Evolutionary conservation across 495 filamentous ascomycete species (phyloP).

Genomic region (Astrothelium macrocarpum): DNA sequence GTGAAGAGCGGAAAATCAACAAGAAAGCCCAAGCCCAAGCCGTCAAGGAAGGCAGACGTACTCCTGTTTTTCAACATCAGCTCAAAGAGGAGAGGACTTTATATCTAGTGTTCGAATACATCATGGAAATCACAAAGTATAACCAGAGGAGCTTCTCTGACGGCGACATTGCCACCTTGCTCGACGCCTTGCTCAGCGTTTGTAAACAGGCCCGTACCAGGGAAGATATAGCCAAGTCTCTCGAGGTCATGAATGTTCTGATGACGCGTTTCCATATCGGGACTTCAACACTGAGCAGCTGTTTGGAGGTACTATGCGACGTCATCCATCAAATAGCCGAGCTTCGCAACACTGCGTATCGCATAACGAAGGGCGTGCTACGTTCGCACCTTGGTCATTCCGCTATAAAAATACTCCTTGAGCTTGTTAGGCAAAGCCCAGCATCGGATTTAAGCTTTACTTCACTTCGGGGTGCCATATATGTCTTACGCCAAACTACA

Average conservation of each 20-base stretch:
- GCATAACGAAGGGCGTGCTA: slow-evolving; percentile 64
- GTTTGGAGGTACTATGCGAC: slow-evolving; percentile 71
- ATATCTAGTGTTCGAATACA: background rate
- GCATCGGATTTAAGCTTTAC: slow-evolving; percentile 6
- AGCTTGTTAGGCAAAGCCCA: slow-evolving; percentile 12
- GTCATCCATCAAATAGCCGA: slow-evolving; percentile 65
- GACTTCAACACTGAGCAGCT: slow-evolving; percentile 51
- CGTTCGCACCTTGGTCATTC: slow-evolving; percentile 64
- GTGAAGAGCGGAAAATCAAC: background rate
- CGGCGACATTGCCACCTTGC: slow-evolving; percentile 53
- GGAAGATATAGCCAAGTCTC: slow-evolving; percentile 63
- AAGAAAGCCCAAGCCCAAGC: background rate
- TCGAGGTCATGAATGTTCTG: slow-evolving; percentile 68
- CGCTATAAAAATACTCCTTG: slow-evolving; percentile 21
- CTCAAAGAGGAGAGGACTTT: background rate
- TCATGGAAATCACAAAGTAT: slow-evolving; percentile 69
- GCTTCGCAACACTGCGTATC: slow-evolving; percentile 64
- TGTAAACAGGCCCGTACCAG: slow-evolving; percentile 66
- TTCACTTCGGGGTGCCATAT: slow-evolving; percentile 20
- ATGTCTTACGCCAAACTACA: slow-evolving; percentile 22
- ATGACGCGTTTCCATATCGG: slow-evolving; percentile 73
- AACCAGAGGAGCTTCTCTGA: slow-evolving; percentile 67
- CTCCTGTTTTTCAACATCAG: background rate
- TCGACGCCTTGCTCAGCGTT: slow-evolving; percentile 58
- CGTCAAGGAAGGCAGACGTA: background rate